phyloP scores from a whole-genome alignment of 257 asterid species.

The Oldenlandia corymbosa region DNA sequence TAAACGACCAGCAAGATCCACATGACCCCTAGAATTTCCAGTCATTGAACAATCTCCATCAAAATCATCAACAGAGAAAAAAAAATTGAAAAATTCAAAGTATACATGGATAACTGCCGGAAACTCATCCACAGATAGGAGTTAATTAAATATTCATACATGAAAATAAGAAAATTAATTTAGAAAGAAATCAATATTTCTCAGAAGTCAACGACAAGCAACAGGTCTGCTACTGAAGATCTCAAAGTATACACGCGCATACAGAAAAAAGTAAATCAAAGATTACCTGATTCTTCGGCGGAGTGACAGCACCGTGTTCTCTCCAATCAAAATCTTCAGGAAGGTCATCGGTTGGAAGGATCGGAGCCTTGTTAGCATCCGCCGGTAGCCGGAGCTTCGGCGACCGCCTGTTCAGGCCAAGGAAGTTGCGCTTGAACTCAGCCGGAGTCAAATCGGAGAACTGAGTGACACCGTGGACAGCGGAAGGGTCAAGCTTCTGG shows the following conservation, averaged over 20 bases:
- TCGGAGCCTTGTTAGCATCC: conserved; percentile 72
- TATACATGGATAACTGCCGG: background rate
- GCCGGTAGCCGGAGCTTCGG: conserved; percentile 43
- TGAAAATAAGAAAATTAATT: background rate
- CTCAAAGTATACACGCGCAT: background rate
- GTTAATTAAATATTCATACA: background rate
- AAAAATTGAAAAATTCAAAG: background rate
- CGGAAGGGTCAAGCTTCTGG: conserved; percentile 82
- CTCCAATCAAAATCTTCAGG: conserved; percentile 85
- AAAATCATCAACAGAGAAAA: background rate
- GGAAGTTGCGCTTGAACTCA: conserved; percentile 56
- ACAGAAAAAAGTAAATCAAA: background rate
- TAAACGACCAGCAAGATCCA: conserved; percentile 93
- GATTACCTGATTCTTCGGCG: conserved; percentile 75
- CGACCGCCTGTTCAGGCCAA: conserved; percentile 51
- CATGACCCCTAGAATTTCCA: conserved; percentile 54
- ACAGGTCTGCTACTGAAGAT: background rate
- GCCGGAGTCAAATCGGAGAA: conserved; percentile 77
- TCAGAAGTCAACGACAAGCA: conserved; percentile 2
- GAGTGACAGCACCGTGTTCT: conserved; percentile 72
- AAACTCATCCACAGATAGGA: background rate
- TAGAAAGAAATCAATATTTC: background rate
- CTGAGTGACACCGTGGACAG: conserved; percentile 80
- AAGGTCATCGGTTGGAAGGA: conserved; percentile 67
- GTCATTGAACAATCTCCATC: background rate